phyloP scores from a whole-genome alignment of 805 yeast genomes.

The Scheffersomyces amazonensis region DNA sequence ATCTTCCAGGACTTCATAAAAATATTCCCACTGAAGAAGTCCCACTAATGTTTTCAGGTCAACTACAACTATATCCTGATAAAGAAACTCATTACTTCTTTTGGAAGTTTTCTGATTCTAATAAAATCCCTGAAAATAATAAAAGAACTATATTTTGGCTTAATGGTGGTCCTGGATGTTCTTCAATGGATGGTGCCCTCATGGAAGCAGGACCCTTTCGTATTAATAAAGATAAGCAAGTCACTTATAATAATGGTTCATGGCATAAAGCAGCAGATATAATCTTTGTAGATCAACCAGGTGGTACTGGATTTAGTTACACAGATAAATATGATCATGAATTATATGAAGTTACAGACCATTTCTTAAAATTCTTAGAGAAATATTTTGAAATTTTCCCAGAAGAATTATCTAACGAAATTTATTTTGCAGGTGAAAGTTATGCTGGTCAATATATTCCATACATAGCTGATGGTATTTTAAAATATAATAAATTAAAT shows the following conservation, averaged over 20 bases:
- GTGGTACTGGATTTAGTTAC: constrained; percentile 86
- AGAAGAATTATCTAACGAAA: constrained; percentile 57
- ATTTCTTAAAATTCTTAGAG: constrained; percentile 63
- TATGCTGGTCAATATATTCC: constrained; percentile 98
- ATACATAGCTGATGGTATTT: constrained; percentile 66
- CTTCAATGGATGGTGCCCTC: constrained; percentile 95
- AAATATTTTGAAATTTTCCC: constrained; percentile 73
- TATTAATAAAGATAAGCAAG: constrained; percentile 40
- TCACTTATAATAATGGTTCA: constrained; percentile 63
- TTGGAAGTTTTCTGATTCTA: constrained; percentile 60
- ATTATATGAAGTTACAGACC: constrained; percentile 53
- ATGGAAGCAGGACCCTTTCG: constrained; percentile 91
- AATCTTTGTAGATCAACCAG: constrained; percentile 90
- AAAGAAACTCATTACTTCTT: constrained; percentile 65
- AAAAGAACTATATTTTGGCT: constrained; percentile 75
- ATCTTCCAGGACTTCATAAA: constrained; percentile 35
- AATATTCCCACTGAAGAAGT: constrained; percentile 29
- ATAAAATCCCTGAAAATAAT: constrained; percentile 25
- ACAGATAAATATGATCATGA: constrained; percentile 55
- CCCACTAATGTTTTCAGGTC: constrained; percentile 65
- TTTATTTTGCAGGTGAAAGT: constrained; percentile 89
- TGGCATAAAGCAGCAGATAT: constrained; percentile 83
- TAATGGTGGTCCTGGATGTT: constrained; percentile 98
- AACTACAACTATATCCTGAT: constrained; percentile 53
- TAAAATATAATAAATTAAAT: constrained; percentile 37